A percentile compares a stretch with the other conserved stretches of the same genome.
Conservation (phyloP, 108 stramenopile genomes). For the Cyclotella sp. region DNA sequence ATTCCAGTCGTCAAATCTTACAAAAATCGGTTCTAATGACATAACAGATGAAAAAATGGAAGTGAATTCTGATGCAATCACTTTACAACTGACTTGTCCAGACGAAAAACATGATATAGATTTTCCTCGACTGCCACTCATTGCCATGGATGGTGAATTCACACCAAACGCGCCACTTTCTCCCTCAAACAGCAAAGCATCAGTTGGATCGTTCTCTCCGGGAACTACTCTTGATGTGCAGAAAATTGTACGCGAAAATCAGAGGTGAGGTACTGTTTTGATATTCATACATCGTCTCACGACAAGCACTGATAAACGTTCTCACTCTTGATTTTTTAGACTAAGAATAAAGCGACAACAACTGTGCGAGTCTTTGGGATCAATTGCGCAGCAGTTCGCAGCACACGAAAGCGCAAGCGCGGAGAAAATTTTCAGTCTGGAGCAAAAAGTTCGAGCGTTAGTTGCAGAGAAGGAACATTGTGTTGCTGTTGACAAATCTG, state of each 20-base stretch:
- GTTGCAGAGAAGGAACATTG: neutral
- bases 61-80: neutral
- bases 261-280: neutral
- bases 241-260: constrained; percentile 14
- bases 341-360: constrained; percentile 29
- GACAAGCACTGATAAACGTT: neutral
- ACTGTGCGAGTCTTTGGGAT: constrained; percentile 19
- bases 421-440: constrained; percentile 31
- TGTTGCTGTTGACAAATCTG: neutral
- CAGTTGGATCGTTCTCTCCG: neutral
- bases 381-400: constrained; percentile 19
- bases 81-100: neutral
- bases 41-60: neutral
- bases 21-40: neutral
- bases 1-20: neutral
- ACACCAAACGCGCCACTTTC: neutral
- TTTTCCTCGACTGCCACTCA: neutral
- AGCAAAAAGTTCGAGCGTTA: constrained; percentile 28
- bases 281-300: neutral
- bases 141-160: neutral
- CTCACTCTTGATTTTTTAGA: neutral
- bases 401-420: constrained; percentile 21
- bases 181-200: neutral
- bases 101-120: neutral
- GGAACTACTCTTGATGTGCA: neutral